A percentile compares a stretch with the other conserved stretches of the same genome.
phyloP scores from a whole-genome alignment of 148 eudicot species.

The Persicaria maculosa region DNA sequence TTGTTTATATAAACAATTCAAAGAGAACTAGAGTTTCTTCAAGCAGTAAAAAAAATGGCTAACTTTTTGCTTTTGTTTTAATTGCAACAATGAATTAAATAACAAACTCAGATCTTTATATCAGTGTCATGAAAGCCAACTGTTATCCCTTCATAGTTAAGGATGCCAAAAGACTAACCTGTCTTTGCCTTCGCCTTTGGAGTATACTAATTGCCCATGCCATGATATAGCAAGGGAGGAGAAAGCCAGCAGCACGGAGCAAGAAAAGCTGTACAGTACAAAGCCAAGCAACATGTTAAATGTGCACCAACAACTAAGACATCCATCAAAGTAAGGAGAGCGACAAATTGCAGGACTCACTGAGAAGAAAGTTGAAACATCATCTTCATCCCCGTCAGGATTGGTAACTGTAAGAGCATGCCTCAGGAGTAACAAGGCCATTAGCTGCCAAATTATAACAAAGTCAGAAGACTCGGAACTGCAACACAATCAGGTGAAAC shows the following conservation, averaged over 20 bases:
- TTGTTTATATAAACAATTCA: background rate
- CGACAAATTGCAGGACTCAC: slow-evolving; percentile 34
- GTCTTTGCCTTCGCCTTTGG: slow-evolving; percentile 73
- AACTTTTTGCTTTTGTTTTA: background rate
- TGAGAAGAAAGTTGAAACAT: slow-evolving; percentile 67
- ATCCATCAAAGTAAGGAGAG: background rate
- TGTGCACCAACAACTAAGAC: background rate
- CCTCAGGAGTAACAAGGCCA: slow-evolving; percentile 76
- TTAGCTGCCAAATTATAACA: slow-evolving; percentile 39
- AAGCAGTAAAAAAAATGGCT: background rate
- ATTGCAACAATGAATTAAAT: background rate
- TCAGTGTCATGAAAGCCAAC: background rate
- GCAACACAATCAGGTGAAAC: slow-evolving; percentile 10
- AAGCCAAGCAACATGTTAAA: slow-evolving; percentile 10
- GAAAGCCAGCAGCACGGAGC: slow-evolving; percentile 79
- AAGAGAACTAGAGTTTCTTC: background rate
- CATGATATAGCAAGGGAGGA: slow-evolving; percentile 85
- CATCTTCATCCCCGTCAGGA: slow-evolving; percentile 55
- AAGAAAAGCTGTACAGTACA: slow-evolving; percentile 52
- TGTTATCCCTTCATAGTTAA: background rate
- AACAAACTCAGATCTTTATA: background rate
- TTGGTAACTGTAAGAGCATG: slow-evolving; percentile 57
- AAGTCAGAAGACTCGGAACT: background rate
- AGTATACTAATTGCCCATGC: slow-evolving; percentile 76
- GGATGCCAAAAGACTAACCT: slow-evolving; percentile 30